Evolutionary conservation across 441 rosid species (phyloP).

Genomic region (Bruguiera hainesii): DNA sequence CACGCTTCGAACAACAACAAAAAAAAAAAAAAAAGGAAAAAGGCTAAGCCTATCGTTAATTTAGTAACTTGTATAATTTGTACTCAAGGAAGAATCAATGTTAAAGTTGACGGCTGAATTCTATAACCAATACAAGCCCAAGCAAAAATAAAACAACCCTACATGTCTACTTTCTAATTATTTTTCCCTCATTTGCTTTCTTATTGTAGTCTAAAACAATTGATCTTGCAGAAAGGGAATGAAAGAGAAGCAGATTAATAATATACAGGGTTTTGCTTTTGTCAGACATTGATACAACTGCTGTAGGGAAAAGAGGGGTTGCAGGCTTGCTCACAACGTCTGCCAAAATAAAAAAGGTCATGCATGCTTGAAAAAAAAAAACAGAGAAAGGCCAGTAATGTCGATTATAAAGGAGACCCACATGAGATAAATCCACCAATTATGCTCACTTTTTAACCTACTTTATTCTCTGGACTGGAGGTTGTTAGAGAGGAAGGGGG

Average conservation of each 20-base stretch:
- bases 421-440: slow-evolving; percentile 17
- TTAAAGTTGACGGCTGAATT: not conserved
- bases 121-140: not conserved
- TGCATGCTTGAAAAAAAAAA: not conserved
- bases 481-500: not conserved
- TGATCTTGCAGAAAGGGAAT: not conserved
- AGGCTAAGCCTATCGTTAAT: not conserved
- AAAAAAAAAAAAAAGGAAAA: not conserved
- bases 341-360: too few species aligned
- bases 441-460: not conserved
- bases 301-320: slow-evolving; percentile 25
- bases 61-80: not conserved
- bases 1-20: not conserved
- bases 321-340: slow-evolving; percentile 16
- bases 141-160: not conserved
- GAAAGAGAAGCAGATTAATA: not conserved
- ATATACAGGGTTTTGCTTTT: slow-evolving; percentile 2
- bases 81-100: not conserved
- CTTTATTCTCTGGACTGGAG: slow-evolving; percentile 4
- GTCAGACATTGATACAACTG: slow-evolving; percentile 5
- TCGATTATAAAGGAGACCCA: slow-evolving; percentile 18
- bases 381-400: slow-evolving; percentile 1
- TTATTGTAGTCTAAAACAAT: too few species aligned
- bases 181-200: too few species aligned
- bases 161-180: too few species aligned